Conservation (phyloP, 176 grass and related monocot species). For the Zizania latifolia region DNA sequence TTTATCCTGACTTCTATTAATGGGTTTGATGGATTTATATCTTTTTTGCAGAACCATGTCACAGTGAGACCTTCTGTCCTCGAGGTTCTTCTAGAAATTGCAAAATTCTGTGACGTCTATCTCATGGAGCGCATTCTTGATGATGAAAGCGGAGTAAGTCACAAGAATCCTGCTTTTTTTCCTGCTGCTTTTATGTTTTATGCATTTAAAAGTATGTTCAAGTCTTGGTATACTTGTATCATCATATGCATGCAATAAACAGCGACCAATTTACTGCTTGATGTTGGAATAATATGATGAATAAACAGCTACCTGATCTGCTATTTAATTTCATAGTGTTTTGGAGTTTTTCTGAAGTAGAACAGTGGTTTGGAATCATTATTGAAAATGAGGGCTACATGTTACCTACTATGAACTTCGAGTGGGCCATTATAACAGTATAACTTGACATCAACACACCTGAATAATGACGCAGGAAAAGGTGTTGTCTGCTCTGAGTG, state of each 20-base stretch:
- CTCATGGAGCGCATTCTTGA: constrained; percentile 91
- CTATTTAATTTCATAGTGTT: not conserved
- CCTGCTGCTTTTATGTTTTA: not conserved
- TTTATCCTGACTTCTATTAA: constrained; percentile 8
- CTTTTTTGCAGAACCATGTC: constrained; percentile 64
- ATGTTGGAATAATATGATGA: not conserved
- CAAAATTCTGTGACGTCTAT: constrained; percentile 94
- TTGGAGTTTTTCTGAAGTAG: not conserved
- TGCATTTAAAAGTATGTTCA: not conserved
- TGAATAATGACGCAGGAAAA: constrained; percentile 63
- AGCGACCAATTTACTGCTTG: not conserved
- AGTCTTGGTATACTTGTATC: not conserved
- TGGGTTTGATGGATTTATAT: constrained; percentile 12
- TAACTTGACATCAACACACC: not conserved
- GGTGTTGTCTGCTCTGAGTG: constrained; percentile 65
- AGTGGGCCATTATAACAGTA: not conserved
- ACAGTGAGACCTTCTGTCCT: constrained; percentile 71
- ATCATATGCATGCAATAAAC: not conserved
- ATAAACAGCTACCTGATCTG: not conserved
- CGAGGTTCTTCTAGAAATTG: constrained; percentile 87
- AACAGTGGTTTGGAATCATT: not conserved
- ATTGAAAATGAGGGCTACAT: no score
- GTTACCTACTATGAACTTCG: not conserved
- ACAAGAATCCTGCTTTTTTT: not conserved
- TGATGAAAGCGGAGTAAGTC: constrained; percentile 79